phyloP scores from a whole-genome alignment of 73 alveolate genomes.

The Blepharisma stoltei region DNA sequence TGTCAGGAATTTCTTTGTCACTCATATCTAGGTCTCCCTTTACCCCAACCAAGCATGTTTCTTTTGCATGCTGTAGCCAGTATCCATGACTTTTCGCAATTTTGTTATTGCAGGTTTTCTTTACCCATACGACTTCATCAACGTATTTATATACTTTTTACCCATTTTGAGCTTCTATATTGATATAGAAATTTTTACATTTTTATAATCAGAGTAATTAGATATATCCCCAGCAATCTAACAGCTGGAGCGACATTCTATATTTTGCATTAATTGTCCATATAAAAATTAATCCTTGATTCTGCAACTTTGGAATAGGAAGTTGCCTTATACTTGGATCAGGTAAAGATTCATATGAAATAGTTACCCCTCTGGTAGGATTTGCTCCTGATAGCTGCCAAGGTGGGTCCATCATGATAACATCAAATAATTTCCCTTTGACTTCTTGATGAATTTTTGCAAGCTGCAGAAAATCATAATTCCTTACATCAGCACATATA shows the following conservation, averaged over 20 bases:
- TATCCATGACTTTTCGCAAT: constrained; percentile 84
- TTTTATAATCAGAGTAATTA: too few species aligned
- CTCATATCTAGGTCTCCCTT: constrained; percentile 50
- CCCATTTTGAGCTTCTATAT: too few species aligned
- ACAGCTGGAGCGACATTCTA: constrained; percentile 58
- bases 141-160: too few species aligned
- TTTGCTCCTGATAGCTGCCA: constrained; percentile 84
- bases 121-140: constrained; percentile 86
- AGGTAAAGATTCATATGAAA: constrained; percentile 75
- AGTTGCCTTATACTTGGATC: constrained; percentile 55
- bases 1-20: constrained; percentile 51
- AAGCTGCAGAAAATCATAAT: constrained; percentile 37
- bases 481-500: constrained; percentile 52
- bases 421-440: constrained; percentile 76
- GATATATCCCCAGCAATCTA: constrained; percentile 80
- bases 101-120: constrained; percentile 71
- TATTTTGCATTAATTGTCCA: constrained; percentile 85
- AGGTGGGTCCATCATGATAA: constrained; percentile 91
- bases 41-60: constrained; percentile 81
- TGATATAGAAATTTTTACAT: too few species aligned
- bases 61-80: constrained; percentile 82
- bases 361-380: constrained; percentile 83
- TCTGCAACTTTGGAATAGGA: constrained; percentile 57
- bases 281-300: constrained; percentile 70
- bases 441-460: constrained; percentile 34